These are phyloP conservation scores for Phanerochaete carnosa DNA, from an alignment of 768 basidiomycete genomes.

Conservation along the genomic window DNA sequence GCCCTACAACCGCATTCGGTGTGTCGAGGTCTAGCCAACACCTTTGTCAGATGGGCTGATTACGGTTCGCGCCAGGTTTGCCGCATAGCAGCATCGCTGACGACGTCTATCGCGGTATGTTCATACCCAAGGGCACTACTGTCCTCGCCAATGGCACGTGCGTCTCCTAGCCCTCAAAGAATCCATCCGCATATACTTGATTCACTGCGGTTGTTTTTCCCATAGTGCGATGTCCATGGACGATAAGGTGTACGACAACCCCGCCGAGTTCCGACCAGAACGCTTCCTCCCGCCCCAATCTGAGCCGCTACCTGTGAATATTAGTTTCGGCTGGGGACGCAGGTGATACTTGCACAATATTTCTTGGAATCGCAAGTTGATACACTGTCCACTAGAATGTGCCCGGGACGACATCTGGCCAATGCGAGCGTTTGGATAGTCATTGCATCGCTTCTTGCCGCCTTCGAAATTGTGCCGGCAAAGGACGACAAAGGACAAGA, in stretches of 20 bases:
- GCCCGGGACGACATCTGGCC: background rate
- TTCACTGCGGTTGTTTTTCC: too few relatives aligned
- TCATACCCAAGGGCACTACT: conserved; percentile 38
- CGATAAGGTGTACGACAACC: conserved; percentile 28
- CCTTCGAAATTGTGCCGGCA: background rate
- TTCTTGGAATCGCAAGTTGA: too few relatives aligned
- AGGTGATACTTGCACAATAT: too few relatives aligned
- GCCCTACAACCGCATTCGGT: conserved; percentile 20
- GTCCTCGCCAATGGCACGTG: conserved; percentile 39
- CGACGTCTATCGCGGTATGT: conserved; percentile 38
- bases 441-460: background rate
- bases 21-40: background rate
- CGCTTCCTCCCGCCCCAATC: conserved; percentile 5
- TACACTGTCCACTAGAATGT: conserved; percentile 16
- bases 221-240: conserved; percentile 20
- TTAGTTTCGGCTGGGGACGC: conserved; percentile 14
- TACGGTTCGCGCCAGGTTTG: too few relatives aligned
- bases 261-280: conserved; percentile 22
- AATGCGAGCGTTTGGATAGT: background rate
- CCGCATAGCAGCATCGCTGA: conserved; percentile 39
- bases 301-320: background rate
- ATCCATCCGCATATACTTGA: too few relatives aligned
- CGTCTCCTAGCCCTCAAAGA: too few relatives aligned
- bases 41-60: too few relatives aligned
- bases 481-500: background rate